Evolutionary conservation across 2,329 filamentous ascomycete species (phyloP).

Genomic region (Magnaporthiopsis rhizophila): DNA sequence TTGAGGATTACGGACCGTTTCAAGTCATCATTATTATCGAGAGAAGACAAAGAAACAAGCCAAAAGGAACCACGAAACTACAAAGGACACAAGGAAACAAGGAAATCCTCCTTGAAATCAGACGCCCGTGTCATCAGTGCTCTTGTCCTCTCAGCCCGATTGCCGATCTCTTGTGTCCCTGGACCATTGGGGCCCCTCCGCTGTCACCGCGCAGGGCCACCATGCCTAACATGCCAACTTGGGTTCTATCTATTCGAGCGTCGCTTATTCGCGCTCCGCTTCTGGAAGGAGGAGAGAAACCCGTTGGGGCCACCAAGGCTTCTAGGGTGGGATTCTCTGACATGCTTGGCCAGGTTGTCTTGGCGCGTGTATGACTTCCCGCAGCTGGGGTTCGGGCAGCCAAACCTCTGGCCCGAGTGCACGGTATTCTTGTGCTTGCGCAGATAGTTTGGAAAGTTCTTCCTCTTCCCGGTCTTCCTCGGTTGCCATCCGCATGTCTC

Average conservation of each 20-base stretch:
- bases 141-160: neutral
- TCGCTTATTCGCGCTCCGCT: neutral
- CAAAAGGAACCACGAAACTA: no score
- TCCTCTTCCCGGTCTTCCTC: conserved; percentile 16
- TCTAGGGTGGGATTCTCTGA: conserved; percentile 14
- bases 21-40: no score
- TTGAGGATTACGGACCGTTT: no score
- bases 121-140: no score
- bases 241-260: neutral
- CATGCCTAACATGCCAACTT: no score
- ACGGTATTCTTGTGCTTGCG: conserved; percentile 23
- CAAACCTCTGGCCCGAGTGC: conserved; percentile 19
- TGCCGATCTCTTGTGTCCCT: neutral
- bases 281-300: neutral
- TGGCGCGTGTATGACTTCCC: conserved; percentile 21
- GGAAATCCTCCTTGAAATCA: no score
- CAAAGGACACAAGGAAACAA: no score
- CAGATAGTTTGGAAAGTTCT: conserved; percentile 22
- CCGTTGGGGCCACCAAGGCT: neutral
- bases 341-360: conserved; percentile 23
- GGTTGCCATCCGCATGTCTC: conserved; percentile 23
- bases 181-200: neutral
- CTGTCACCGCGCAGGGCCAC: no score
- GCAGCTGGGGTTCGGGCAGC: conserved; percentile 19
- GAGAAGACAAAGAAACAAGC: no score